phyloP scores from a whole-genome alignment of 2,329 filamentous ascomycete genomes.

The Dryadomyces quercivorus region DNA sequence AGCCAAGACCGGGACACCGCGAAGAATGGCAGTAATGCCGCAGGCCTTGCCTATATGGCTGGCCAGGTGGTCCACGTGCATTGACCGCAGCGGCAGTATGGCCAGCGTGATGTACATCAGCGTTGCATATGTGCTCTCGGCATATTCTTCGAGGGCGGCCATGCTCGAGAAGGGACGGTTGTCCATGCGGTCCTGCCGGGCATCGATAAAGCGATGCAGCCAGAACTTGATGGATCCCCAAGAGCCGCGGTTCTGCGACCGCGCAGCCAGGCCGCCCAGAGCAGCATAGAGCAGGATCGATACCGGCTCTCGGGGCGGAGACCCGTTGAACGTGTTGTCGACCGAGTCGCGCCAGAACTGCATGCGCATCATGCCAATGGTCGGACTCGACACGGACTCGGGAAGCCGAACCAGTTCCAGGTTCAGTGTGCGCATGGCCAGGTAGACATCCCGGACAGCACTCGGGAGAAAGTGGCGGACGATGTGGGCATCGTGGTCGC shows the following conservation, averaged over 20 bases:
- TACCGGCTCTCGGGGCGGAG: conserved; percentile 81
- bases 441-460: conserved; percentile 67
- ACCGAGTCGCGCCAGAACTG: conserved; percentile 92
- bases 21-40: conserved; percentile 75
- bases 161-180: conserved; percentile 71
- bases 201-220: conserved; percentile 65
- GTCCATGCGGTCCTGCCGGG: conserved; percentile 70
- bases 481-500: conserved; percentile 80
- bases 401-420: conserved; percentile 83
- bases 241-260: conserved; percentile 22
- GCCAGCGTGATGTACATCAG: conserved; percentile 81
- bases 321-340: conserved; percentile 57
- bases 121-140: conserved; percentile 89
- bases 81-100: conserved; percentile 63
- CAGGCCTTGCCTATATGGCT: conserved; percentile 91
- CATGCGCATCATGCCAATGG: conserved; percentile 76
- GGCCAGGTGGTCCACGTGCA: conserved; percentile 83
- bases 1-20: conserved; percentile 79
- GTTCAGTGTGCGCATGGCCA: conserved; percentile 85
- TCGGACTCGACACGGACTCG: conserved; percentile 78
- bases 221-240: conserved; percentile 52
- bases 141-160: conserved; percentile 69
- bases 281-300: conserved; percentile 71
- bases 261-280: conserved; percentile 45
- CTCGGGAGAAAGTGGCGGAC: conserved; percentile 74